Conservation (phyloP, 2,329 filamentous ascomycete species). For the Aschersonia sp. region DNA sequence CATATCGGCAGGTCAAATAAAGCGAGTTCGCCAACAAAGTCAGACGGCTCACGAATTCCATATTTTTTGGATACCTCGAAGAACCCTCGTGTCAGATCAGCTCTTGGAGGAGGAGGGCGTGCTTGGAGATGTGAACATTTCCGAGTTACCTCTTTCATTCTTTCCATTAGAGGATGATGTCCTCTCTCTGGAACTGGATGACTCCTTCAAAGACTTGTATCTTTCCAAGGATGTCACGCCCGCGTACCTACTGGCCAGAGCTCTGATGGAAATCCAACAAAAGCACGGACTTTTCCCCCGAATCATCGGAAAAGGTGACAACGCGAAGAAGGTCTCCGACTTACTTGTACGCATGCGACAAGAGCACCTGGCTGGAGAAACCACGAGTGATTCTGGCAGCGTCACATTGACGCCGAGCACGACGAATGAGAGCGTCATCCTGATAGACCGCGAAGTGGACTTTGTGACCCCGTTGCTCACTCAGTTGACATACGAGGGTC, state of each 20-base stretch:
- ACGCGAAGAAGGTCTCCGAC: slow-evolving; percentile 78
- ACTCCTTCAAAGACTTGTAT: slow-evolving; percentile 78
- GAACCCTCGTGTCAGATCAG: slow-evolving; percentile 81
- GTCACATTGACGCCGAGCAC: slow-evolving; percentile 71
- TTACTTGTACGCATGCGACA: slow-evolving; percentile 82
- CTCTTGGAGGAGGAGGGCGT: slow-evolving; percentile 87
- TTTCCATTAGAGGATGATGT: slow-evolving; percentile 85
- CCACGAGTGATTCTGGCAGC: slow-evolving; percentile 43
- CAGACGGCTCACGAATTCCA: slow-evolving; percentile 91
- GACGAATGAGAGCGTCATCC: slow-evolving; percentile 77
- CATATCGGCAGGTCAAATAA: slow-evolving; percentile 60
- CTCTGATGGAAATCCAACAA: slow-evolving; percentile 87
- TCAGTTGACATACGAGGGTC: slow-evolving; percentile 89
- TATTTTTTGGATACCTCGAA: slow-evolving; percentile 88
- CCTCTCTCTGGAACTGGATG: slow-evolving; percentile 77
- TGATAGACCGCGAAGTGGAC: slow-evolving; percentile 91
- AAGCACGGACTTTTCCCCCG: slow-evolving; percentile 87
- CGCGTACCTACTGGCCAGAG: slow-evolving; percentile 78
- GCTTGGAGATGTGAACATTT: slow-evolving; percentile 78
- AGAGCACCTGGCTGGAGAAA: slow-evolving; percentile 70
- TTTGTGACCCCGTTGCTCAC: slow-evolving; percentile 85
- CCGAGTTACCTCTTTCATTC: slow-evolving; percentile 78
- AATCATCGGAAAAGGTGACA: slow-evolving; percentile 90
- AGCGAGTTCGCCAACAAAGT: slow-evolving; percentile 73
- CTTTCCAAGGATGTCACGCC: slow-evolving; percentile 80